These are phyloP conservation scores for Chrysophaeum taylorii DNA, from an alignment of 352 stramenopile genomes.

Conservation along the genomic window DNA sequence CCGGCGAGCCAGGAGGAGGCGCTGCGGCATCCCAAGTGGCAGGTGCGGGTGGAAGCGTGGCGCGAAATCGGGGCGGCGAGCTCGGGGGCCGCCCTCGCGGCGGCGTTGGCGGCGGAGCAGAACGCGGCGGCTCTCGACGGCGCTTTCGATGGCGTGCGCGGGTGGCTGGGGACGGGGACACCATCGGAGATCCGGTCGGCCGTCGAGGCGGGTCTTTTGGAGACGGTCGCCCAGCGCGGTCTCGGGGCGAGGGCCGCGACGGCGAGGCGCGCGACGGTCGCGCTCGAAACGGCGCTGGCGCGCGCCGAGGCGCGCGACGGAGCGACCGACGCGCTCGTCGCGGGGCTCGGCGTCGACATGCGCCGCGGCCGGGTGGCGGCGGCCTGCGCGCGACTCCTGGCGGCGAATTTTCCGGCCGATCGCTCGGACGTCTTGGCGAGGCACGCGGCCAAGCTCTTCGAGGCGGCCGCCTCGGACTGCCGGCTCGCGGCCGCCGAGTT, in stretches of 20 bases:
- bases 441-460: background rate
- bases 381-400: background rate
- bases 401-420: background rate
- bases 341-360: background rate
- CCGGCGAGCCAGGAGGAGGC: background rate
- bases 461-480: background rate
- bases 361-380: background rate
- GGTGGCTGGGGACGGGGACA: background rate
- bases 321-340: background rate
- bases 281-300: background rate
- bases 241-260: background rate
- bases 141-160: background rate
- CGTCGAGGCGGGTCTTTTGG: background rate
- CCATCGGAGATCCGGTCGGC: background rate
- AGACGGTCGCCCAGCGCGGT: background rate
- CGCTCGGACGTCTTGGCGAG: background rate
- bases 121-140: conserved; percentile 5
- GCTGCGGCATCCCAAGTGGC: background rate
- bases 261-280: background rate
- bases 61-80: background rate
- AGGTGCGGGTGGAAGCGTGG: background rate
- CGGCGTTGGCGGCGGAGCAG: background rate
- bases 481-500: background rate
- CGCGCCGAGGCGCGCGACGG: background rate
- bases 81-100: background rate